Evolutionary conservation across 768 basidiomycete genomes (phyloP).

Genomic region (Boletus reticulatus): DNA sequence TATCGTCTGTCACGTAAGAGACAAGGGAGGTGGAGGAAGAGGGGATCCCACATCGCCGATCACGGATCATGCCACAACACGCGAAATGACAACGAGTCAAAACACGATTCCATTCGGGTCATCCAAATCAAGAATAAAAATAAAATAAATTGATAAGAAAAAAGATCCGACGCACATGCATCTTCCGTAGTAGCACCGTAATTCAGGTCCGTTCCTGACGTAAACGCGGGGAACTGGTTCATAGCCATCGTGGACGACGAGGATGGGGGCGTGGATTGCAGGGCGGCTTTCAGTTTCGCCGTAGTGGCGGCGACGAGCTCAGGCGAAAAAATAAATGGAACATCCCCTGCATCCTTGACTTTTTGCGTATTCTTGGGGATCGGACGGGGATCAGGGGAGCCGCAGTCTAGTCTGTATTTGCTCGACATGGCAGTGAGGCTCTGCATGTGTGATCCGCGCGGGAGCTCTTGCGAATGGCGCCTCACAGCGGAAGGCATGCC

Average conservation of each 20-base stretch:
- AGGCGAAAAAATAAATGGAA: conserved; percentile 31
- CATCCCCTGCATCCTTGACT: conserved; percentile 31
- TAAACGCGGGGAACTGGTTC: conserved; percentile 20
- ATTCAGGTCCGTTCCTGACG: conserved; percentile 14
- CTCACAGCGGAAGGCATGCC: conserved; percentile 1
- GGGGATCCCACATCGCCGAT: neutral
- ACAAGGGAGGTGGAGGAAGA: neutral
- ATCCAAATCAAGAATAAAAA: conserved; percentile 1
- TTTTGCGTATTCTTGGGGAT: conserved; percentile 14
- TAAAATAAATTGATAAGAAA: neutral
- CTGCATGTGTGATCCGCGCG: conserved; percentile 16
- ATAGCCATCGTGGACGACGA: neutral
- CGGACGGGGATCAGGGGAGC: conserved; percentile 9
- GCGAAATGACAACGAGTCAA: neutral
- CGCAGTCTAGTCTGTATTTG: conserved; percentile 23
- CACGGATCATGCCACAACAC: conserved; percentile 3
- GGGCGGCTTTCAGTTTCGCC: conserved; percentile 25
- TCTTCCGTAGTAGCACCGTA: conserved; percentile 20
- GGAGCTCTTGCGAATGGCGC: conserved; percentile 23
- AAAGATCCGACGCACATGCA: conserved; percentile 27
- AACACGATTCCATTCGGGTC: neutral
- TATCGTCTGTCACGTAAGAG: conserved; percentile 3
- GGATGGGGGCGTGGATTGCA: conserved; percentile 19
- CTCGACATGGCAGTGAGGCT: conserved; percentile 24
- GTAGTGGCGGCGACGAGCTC: conserved; percentile 31